A percentile compares a stretch with the other conserved stretches of the same genome.
Conservation (phyloP, 2,329 filamentous ascomycete genomes). For the Sclerotiophoma versabilis region DNA sequence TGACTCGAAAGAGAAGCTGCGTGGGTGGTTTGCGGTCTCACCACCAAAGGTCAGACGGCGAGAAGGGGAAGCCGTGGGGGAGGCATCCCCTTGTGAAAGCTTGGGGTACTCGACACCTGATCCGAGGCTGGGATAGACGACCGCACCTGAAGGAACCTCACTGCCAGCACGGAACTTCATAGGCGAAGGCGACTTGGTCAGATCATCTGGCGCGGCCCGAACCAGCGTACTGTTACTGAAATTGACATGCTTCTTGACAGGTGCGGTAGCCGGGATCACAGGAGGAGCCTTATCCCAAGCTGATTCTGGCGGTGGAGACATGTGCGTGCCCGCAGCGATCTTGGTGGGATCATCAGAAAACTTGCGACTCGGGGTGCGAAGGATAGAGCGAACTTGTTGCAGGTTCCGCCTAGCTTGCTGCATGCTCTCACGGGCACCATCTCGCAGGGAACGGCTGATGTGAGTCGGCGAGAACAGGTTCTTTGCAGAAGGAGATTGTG, state of each 20-base stretch:
- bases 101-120: constrained; percentile 48
- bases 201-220: constrained; percentile 41
- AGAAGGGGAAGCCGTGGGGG: constrained; percentile 38
- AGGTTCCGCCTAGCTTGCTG: constrained; percentile 54
- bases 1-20: constrained; percentile 59
- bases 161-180: constrained; percentile 46
- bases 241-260: constrained; percentile 79
- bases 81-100: constrained; percentile 38
- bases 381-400: constrained; percentile 68
- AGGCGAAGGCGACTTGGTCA: constrained; percentile 45
- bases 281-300: constrained; percentile 62
- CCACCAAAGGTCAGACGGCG: constrained; percentile 47
- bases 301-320: constrained; percentile 50
- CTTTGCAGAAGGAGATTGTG: constrained; percentile 64
- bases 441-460: constrained; percentile 43
- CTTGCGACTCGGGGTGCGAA: constrained; percentile 65
- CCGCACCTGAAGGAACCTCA: constrained; percentile 42
- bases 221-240: constrained; percentile 76
- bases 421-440: constrained; percentile 47
- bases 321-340: constrained; percentile 66
- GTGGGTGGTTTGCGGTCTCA: constrained; percentile 38
- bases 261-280: constrained; percentile 67
- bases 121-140: constrained; percentile 41
- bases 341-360: constrained; percentile 67
- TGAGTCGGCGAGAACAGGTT: constrained; percentile 50